A percentile compares a stretch with the other conserved stretches of the same genome.
phyloP scores from a whole-genome alignment of 2,329 filamentous ascomycete species.

The Alternaria alternata region DNA sequence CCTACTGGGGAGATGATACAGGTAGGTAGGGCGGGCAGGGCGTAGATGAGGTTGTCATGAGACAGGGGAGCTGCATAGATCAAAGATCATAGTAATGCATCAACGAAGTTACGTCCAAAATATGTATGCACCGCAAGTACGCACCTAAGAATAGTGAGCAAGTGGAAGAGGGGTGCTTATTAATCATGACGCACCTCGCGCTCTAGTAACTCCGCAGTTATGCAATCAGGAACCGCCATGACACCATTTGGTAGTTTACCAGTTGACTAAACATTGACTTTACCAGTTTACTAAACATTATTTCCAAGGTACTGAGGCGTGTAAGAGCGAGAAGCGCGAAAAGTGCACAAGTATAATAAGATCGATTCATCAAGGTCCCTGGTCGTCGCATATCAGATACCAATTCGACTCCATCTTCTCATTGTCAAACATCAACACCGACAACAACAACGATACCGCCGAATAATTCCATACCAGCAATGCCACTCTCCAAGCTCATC shows the following conservation, averaged over 20 bases:
- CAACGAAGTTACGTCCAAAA: constrained; percentile 9
- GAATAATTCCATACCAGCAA: constrained; percentile 19
- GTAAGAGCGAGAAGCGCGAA: background rate
- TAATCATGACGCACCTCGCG: constrained; percentile 38
- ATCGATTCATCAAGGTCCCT: too few species aligned
- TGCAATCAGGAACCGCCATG: constrained; percentile 31
- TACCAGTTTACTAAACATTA: constrained; percentile 38
- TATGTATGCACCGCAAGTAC: background rate
- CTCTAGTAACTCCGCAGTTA: constrained; percentile 30
- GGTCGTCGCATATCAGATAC: background rate
- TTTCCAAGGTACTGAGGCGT: background rate
- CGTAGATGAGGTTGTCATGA: constrained; percentile 19
- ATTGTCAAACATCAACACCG: background rate
- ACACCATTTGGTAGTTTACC: constrained; percentile 29
- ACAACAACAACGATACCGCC: background rate
- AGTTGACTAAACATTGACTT: constrained; percentile 36
- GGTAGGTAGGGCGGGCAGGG: constrained; percentile 74
- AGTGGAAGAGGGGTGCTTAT: constrained; percentile 24
- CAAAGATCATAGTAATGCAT: background rate
- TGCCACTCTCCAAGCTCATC: constrained; percentile 62
- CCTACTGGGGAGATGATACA: constrained; percentile 84
- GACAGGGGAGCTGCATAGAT: background rate
- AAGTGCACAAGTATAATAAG: background rate
- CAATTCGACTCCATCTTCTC: background rate
- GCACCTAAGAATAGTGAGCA: background rate